These are phyloP conservation scores for Quercus berberidifolia DNA, from an alignment of 306 rosid species.

Conservation along the genomic window DNA sequence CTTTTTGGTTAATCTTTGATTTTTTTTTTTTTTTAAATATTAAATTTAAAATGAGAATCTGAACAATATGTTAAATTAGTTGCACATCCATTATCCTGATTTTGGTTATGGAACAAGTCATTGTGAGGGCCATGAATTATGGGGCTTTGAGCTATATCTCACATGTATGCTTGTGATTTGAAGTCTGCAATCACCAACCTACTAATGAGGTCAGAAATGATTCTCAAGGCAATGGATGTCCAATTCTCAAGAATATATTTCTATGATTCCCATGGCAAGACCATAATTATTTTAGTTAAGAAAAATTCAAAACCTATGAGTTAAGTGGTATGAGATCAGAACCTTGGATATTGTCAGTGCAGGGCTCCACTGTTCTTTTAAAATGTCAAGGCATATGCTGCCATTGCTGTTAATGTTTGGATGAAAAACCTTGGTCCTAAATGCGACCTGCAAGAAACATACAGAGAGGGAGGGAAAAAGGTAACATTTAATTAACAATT, in stretches of 20 bases:
- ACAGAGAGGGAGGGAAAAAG: background rate
- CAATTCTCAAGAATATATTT: background rate
- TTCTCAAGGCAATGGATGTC: background rate
- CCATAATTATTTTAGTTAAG: background rate
- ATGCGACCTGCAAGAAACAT: constrained; percentile 58
- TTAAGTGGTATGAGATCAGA: constrained; percentile 17
- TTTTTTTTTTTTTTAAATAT: too few species aligned
- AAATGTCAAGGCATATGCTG: constrained; percentile 83
- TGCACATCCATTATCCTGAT: background rate
- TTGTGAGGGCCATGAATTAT: background rate
- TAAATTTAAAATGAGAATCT: too few species aligned
- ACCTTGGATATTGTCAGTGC: constrained; percentile 86
- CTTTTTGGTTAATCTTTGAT: too few species aligned
- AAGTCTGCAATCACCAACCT: background rate
- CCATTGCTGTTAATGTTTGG: constrained; percentile 94
- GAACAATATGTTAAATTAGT: too few species aligned
- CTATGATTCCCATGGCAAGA: background rate
- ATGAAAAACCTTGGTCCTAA: constrained; percentile 83
- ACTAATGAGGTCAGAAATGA: background rate
- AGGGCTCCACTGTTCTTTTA: constrained; percentile 87
- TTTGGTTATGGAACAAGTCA: background rate
- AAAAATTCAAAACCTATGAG: background rate
- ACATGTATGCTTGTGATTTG: background rate
- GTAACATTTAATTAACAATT: background rate
- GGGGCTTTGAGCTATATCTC: background rate